Conservation (phyloP, 1,284 basidiomycete genomes). For the Omphalotus olearius region DNA sequence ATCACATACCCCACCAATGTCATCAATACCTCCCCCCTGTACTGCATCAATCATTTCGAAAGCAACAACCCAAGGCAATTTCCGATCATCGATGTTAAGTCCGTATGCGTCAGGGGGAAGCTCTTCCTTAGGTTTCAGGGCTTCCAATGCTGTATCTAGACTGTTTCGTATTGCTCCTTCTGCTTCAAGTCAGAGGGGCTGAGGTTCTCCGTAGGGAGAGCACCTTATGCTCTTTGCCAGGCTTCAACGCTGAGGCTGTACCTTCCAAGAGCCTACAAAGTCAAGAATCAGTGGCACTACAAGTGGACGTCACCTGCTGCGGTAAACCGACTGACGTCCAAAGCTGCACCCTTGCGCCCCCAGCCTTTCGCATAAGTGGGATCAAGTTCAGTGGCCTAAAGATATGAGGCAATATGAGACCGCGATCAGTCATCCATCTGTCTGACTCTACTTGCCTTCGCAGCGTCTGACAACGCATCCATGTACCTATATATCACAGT, state of each 20-base stretch:
- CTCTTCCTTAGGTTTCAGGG: not conserved
- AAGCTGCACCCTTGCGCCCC: conserved; percentile 27
- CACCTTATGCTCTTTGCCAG: conserved; percentile 19
- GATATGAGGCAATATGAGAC: not conserved
- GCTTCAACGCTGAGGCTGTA: conserved; percentile 2
- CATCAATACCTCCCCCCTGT: not conserved
- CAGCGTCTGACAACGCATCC: conserved; percentile 22
- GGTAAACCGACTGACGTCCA: conserved; percentile 24
- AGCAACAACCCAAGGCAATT: conserved; percentile 24
- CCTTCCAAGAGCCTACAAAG: conserved; percentile 4
- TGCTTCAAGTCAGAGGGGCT: conserved; percentile 22
- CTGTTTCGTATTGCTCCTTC: conserved; percentile 23
- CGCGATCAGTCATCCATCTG: not conserved
- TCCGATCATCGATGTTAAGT: conserved; percentile 10
- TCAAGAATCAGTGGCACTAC: not conserved
- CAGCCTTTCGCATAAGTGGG: conserved; percentile 32
- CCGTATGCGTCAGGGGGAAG: conserved; percentile 11
- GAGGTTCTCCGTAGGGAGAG: conserved; percentile 18
- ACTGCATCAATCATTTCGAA: conserved; percentile 14
- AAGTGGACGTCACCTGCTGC: not conserved
- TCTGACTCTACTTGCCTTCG: conserved; percentile 16
- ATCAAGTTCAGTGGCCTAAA: conserved; percentile 30
- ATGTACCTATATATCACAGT: conserved; percentile 17
- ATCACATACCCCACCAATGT: conserved; percentile 17
- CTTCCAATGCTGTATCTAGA: conserved; percentile 9